Evolutionary conservation across 805 yeast genomes (phyloP), one percentile per base, ranked within the genome.

Genomic region (Millerozyma miso): DNA sequence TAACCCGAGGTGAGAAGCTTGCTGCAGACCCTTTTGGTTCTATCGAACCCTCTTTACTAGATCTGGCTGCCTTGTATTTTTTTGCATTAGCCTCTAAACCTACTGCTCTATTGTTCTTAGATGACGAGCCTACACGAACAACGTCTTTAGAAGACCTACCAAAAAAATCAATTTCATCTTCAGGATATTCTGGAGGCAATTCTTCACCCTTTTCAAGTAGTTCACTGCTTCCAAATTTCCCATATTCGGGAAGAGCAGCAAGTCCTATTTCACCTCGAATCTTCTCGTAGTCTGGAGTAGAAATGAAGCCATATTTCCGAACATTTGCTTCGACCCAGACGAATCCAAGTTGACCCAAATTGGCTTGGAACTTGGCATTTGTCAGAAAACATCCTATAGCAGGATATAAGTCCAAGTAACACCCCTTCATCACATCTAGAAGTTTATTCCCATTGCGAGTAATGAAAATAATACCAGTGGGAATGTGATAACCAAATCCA

Each of bases 171-270:
- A 75, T 69, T 48, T 81, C 85, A 4, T 78, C 80, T 15, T 67
- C 75, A 1, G 87, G 86, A 54, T 84, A 84, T 14, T 70, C 65
- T 2, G 91, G 91, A 14, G 90, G 90, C 34, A 84, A 59, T 35
- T 76, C 82, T 47, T 83, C 90, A 3, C 90, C 90, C 55, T 77
- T 80, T 51, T 81, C 90, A 42, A 85, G 63, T 3, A 85, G 64
- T 31, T 47, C 53, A 20, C 60, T 60, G 38, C 54, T 54, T 8
- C 46, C 38, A 39, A 65, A 66, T 42, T 61, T 62, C 2, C 75
- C 76, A 40, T 70, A 70, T 39, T 65, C 62, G 1, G 75, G 75
- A 32, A 69, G 56, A 1, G 71, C 45, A 2, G 70, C 66, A 41
- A 65, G 50, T 1, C 73, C 74, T 29, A 69, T 48, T 23, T 67